Base-by-base conservation (phyloP, 768 basidiomycete genomes). In the Lyophyllum atratum region DNA sequence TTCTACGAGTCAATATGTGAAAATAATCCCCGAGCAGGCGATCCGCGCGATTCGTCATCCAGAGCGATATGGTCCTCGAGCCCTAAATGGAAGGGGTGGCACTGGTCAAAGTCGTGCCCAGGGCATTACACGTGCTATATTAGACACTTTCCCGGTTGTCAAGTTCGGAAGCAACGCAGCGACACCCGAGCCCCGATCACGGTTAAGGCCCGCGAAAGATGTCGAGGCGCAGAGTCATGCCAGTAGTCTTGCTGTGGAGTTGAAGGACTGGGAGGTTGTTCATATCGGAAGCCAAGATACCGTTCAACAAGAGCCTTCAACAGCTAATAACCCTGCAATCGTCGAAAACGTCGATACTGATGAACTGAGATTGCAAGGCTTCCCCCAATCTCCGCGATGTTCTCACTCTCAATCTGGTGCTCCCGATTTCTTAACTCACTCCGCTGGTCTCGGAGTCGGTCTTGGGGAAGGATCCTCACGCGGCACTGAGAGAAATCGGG, bases 121-220 rank as follows among this genome's bases (percentile, higher is more conserved):
- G n/a, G 95, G 95, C 7, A 79, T 98, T 49, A 90, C 92, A 1
- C 86, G 92, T 19, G 96, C 96, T 19, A 95, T 98, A 55, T 77
- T 98, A 53, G 95, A 98, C 63, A 97, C 95, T 3, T 98, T 98
- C 75, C 95, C 95, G 4, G 75, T 97, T 59, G 87, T 96, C 73
- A 93, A 94, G 70, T 98, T 95, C 64, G 85, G 85, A 24, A 64
- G 56, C 31, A 63, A 50, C 45, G 42, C 60, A 7, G 28, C 50
- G 19, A 34, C 44, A 6, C 25, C 53, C 12, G 56, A 58, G 24
- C 44, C 51, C 4, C 52, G 26, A 29, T 24, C 44, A 17, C 53
- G 51, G 34, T 17, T 46, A 39, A 52, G 15, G 19, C 34, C 52
- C 19, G 31, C 17, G n/a, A 73, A 73, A 55, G 72, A 72, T 26